Evolutionary conservation across 306 rosid genomes (phyloP), one percentile per base, ranked within the genome.

Genomic region (Quercus ilex): DNA sequence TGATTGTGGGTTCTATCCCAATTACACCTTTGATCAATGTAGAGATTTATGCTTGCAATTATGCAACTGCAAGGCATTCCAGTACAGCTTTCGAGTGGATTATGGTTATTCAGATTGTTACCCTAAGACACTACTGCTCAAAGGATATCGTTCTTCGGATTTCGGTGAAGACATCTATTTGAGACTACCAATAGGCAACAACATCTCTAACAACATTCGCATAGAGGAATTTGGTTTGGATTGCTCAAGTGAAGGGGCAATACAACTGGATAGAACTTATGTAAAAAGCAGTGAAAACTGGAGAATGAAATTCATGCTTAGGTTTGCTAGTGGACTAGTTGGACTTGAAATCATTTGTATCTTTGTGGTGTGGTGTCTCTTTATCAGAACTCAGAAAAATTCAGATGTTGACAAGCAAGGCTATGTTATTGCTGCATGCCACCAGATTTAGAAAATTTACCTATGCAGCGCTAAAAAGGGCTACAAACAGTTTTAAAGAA

Each of bases 41-140:
- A 68, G 31, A 30, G 21, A 86, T n/a, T 28, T 83, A 13, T 91
- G 96, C 80, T 67, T 85, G 76, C 52, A 1, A 1, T 81, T 81
- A 28, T 82, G 90, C 5, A 17, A 57, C 35, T 91, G 93, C 83
- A 68, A 56, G 62, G 93, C 79, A 7, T 33, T 91, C 25, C 93
- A 89, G 31, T 88, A 80, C 30, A 51, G 31, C 4, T 30, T 30
- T 30, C 4, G 31, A 30, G 31, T 30, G 31, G 31, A 30, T 30
- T 3, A 30, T 30, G 31, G 31, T 30, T 30, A 3, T 30, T 30
- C 31, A 30, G 31, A 82, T 52, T 92, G 94, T 69, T 90, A 69
- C 83, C 69, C 82, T 0, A 87, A 89, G 74, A 77, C 89, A 1
- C 74, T 83, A 2, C 19, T 83, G 3, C 71, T 77, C 35, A 89